Conservation (phyloP, 495 filamentous ascomycete genomes). For the Neurospora sp. region DNA sequence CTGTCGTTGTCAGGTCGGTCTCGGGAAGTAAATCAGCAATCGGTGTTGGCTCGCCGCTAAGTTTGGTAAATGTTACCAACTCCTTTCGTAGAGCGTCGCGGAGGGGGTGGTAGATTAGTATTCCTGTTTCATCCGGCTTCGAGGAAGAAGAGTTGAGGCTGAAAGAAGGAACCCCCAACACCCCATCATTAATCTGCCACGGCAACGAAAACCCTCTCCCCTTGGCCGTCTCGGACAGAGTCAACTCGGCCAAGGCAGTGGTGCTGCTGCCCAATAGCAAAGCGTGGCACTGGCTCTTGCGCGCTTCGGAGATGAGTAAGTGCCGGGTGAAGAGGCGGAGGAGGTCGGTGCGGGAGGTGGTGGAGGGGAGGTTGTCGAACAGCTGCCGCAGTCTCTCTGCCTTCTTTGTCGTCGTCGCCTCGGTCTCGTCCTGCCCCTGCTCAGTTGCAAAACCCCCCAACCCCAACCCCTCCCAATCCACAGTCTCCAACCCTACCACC, state of each 20-base stretch:
- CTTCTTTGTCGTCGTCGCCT: slow-evolving; percentile 9
- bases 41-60: slow-evolving; percentile 26
- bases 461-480: slow-evolving; percentile 25
- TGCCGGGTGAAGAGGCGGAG: slow-evolving; percentile 55
- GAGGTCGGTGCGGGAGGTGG: slow-evolving; percentile 70
- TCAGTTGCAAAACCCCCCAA: slow-evolving; percentile 1
- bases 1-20: slow-evolving; percentile 13
- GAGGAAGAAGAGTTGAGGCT: too few relatives aligned
- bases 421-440: slow-evolving; percentile 13
- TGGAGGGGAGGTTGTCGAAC: slow-evolving; percentile 49
- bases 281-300: slow-evolving; percentile 46
- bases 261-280: slow-evolving; percentile 81
- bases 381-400: slow-evolving; percentile 42
- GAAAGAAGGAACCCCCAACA: slow-evolving; percentile 34
- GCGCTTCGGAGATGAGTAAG: slow-evolving; percentile 56
- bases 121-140: too few relatives aligned
- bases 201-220: slow-evolving; percentile 76
- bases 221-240: slow-evolving; percentile 80
- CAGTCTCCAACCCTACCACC: slow-evolving; percentile 31
- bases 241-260: slow-evolving; percentile 76
- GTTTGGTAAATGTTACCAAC: slow-evolving; percentile 48
- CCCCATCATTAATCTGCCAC: slow-evolving; percentile 69
- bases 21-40: slow-evolving; percentile 9
- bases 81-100: slow-evolving; percentile 79
- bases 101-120: slow-evolving; percentile 30